phyloP scores from a whole-genome alignment of 306 rosid species.

The Herpetospermum pedunculosum region DNA sequence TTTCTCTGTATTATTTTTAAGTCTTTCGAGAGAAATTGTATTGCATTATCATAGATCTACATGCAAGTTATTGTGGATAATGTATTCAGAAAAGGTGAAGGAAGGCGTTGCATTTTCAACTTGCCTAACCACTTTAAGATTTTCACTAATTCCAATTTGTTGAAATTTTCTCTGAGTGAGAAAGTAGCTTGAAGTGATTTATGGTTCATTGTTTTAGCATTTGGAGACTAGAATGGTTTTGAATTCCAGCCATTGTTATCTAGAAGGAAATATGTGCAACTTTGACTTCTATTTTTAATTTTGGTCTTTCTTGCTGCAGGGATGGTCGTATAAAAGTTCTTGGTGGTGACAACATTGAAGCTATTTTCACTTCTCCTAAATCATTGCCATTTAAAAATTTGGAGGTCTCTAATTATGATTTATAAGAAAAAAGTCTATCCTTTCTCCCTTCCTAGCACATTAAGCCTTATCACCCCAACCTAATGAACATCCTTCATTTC shows the following conservation, averaged over 20 bases:
- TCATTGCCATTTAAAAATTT: slow-evolving; percentile 45
- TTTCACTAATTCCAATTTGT: background rate
- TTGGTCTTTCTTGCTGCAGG: slow-evolving; percentile 33
- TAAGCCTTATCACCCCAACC: background rate
- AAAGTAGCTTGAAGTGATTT: background rate
- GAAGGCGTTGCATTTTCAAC: background rate
- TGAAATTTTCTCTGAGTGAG: slow-evolving; percentile 9
- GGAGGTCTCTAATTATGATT: slow-evolving; percentile 44
- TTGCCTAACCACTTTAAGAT: background rate
- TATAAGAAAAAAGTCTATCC: background rate
- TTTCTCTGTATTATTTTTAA: background rate
- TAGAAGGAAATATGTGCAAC: background rate
- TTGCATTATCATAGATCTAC: background rate
- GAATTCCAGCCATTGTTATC: background rate
- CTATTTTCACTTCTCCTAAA: slow-evolving; percentile 52
- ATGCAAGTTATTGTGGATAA: background rate
- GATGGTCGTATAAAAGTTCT: slow-evolving; percentile 88
- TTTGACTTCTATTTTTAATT: background rate
- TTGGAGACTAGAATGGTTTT: background rate
- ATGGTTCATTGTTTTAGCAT: background rate
- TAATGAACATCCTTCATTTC: background rate
- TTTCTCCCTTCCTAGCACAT: background rate
- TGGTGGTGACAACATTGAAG: slow-evolving; percentile 75
- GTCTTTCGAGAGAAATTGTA: background rate
- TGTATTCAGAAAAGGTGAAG: background rate